These are phyloP conservation scores for Geranomyces variabilis DNA, from an alignment of 192 early-diverging fungal genomes.

Conservation along the genomic window DNA sequence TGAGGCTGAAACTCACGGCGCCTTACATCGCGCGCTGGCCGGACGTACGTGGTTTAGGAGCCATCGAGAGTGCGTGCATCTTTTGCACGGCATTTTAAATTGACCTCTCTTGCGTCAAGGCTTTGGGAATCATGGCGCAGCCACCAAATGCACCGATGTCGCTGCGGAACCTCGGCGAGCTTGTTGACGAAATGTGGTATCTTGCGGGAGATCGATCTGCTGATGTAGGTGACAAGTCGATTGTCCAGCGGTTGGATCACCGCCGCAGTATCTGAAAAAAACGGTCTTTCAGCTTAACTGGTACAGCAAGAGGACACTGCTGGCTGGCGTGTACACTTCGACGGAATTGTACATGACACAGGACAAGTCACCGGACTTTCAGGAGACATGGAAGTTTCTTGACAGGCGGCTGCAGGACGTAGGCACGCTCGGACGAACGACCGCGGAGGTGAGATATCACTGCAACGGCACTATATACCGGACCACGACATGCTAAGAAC, in stretches of 20 bases:
- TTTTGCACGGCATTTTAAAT: not conserved
- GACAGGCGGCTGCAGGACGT: slow-evolving; percentile 77
- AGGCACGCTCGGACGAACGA: slow-evolving; percentile 55
- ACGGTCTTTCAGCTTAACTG: slow-evolving; percentile 73
- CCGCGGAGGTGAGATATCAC: slow-evolving; percentile 16
- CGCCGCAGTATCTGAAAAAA: slow-evolving; percentile 20
- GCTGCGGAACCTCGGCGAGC: slow-evolving; percentile 63
- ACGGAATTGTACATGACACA: slow-evolving; percentile 94
- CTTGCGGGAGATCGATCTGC: slow-evolving; percentile 82
- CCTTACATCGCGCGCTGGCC: slow-evolving; percentile 80
- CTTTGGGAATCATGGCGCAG: slow-evolving; percentile 74
- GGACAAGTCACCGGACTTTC: slow-evolving; percentile 75
- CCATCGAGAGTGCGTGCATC: not conserved
- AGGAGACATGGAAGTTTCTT: slow-evolving; percentile 78
- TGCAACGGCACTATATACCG: not conserved
- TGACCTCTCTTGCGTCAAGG: slow-evolving; percentile 40
- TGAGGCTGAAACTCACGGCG: slow-evolving; percentile 70
- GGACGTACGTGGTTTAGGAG: slow-evolving; percentile 60
- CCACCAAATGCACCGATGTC: slow-evolving; percentile 77
- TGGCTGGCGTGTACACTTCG: slow-evolving; percentile 83
- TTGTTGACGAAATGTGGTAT: slow-evolving; percentile 88
- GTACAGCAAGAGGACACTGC: slow-evolving; percentile 80
- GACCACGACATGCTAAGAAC: not conserved
- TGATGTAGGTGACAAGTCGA: slow-evolving; percentile 55
- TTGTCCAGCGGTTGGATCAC: not conserved